A percentile compares a stretch with the other conserved stretches of the same genome.
Conservation (phyloP, 345 rosid genomes). For the Eucalyptus cloeziana region DNA sequence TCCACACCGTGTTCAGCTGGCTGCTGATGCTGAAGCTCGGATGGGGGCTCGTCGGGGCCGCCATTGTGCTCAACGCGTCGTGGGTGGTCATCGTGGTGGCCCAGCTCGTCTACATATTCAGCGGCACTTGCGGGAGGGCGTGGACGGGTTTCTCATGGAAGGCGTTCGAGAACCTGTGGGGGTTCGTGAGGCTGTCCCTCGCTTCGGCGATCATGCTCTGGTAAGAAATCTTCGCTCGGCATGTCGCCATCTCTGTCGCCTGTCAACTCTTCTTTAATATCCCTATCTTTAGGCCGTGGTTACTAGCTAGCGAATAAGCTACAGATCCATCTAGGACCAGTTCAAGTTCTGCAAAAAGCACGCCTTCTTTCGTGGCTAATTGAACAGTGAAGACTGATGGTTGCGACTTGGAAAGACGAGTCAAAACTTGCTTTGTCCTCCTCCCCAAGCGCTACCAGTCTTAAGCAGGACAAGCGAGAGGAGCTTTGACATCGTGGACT, state of each 20-base stretch:
- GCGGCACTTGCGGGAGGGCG: constrained; percentile 70
- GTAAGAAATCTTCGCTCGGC: constrained; percentile 11
- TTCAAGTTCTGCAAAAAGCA: not conserved
- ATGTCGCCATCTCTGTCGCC: not conserved
- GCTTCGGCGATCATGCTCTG: constrained; percentile 95
- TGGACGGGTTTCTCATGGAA: constrained; percentile 78
- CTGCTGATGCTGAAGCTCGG: constrained; percentile 38
- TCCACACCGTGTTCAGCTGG: constrained; percentile 68
- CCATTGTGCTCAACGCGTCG: constrained; percentile 50
- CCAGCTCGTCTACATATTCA: constrained; percentile 45
- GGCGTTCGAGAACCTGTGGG: constrained; percentile 68
- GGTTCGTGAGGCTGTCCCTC: constrained; percentile 56
- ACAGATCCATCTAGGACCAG: not conserved
- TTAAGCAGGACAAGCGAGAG: not conserved
- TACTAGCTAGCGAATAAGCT: not conserved
- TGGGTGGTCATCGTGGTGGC: constrained; percentile 56
- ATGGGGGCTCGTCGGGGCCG: constrained; percentile 74
- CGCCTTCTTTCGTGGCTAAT: not conserved
- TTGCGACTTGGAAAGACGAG: not conserved
- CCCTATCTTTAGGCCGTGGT: not conserved
- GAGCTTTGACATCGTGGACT: not conserved
- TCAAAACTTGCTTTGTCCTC: not conserved
- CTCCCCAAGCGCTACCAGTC: not conserved
- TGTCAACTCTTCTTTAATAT: not conserved
- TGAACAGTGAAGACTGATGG: not conserved